Evolutionary conservation across 1,139 yeast genomes (phyloP), one percentile per base, ranked within the genome.

Genomic region (Scheffersomyces illinoinensis): DNA sequence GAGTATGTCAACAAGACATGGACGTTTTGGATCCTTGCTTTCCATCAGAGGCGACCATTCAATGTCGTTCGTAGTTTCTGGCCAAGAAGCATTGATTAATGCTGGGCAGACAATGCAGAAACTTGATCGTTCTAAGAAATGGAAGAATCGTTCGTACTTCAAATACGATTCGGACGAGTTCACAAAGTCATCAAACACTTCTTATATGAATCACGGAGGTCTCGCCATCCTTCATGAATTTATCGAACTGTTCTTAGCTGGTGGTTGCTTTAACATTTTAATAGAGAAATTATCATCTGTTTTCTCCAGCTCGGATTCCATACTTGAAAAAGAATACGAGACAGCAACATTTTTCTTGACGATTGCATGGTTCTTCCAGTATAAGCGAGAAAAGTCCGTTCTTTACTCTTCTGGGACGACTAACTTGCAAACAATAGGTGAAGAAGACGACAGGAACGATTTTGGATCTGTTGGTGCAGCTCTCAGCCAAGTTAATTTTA

Each of bases 11-110:
- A 84, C 93, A 0, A 82, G 99, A 57, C 99, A 95, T 69, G 95
- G 96, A 4, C 82, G 97, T 52, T 95, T 95, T 76, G 99, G 99
- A 1, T 88, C 98, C 0, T 77, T 93, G 64, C 73, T 93, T 12
- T 88, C 97, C 1, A 80, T 93, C 43, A 85, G 88, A 61, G 79
- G 82, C 17, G 85, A 84, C 58, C 81, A 83, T 59, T 84, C 83
- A 8, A 79, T 90, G 53, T 76, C 91, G 33, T 85, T 91, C 18
- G 85, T 92, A 0, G 73, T 81, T 10, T 86, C 97, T 0, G 97
- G 97, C 4, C 93, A 91, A 63, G 86, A 85, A 62, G 91, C 89
- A 1, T 70, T 90, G 10, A 68, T 78, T 18, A 78, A 81, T 54
- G 78, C 84, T 4, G 77, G 77, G 43, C 64, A 68, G 18, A 57